Conservation (phyloP, 2,329 filamentous ascomycete genomes). For the Arthrinium phaeospermum region DNA sequence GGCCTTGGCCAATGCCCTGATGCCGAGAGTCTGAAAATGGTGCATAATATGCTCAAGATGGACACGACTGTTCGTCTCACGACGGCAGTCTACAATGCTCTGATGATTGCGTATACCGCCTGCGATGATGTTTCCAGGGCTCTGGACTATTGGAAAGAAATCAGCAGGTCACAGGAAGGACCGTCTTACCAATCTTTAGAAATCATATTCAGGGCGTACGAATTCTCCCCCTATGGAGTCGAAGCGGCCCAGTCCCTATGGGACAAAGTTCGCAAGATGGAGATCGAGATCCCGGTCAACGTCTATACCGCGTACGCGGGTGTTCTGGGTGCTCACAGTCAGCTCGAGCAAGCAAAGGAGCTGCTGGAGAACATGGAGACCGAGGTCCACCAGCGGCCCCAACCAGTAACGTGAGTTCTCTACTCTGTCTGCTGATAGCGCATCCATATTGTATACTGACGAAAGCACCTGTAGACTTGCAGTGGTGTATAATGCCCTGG, state of each 20-base stretch:
- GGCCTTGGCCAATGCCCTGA: conserved; percentile 71
- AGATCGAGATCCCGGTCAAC: conserved; percentile 74
- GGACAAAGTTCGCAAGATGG: conserved; percentile 73
- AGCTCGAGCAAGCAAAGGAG: conserved; percentile 70
- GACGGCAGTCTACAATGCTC: conserved; percentile 78
- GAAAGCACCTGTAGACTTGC: conserved; percentile 61
- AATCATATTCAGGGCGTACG: conserved; percentile 81
- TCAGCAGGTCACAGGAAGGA: conserved; percentile 83
- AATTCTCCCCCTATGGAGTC: conserved; percentile 64
- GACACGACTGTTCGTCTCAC: conserved; percentile 80
- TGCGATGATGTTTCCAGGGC: conserved; percentile 71
- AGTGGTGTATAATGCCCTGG: conserved; percentile 76
- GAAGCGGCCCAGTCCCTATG: conserved; percentile 70
- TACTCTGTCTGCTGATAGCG: neutral
- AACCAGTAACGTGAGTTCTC: conserved; percentile 34
- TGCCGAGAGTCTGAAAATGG: conserved; percentile 69
- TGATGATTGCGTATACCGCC: conserved; percentile 85
- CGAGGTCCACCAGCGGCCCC: conserved; percentile 54
- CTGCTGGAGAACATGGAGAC: conserved; percentile 71
- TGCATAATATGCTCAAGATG: conserved; percentile 94
- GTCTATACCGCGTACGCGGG: conserved; percentile 81
- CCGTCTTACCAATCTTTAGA: conserved; percentile 82
- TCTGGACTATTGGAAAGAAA: conserved; percentile 82
- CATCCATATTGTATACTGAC: neutral
- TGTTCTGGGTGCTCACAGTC: conserved; percentile 74